phyloP scores from a whole-genome alignment of 2,329 filamentous ascomycete genomes.

The Xylariaceae sp. region DNA sequence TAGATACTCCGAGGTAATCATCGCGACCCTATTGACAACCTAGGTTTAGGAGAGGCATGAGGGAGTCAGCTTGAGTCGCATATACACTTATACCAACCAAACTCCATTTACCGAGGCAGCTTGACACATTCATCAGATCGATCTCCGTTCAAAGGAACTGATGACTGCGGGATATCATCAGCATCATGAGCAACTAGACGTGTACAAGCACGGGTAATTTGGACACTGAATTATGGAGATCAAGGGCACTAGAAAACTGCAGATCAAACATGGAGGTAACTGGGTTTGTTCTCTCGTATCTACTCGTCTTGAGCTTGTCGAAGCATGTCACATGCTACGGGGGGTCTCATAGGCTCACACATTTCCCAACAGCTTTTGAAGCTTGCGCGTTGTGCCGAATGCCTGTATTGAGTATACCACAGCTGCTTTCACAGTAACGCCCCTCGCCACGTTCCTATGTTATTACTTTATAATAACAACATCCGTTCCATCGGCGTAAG shows the following conservation, averaged over 20 bases:
- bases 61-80: no score
- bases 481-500: neutral
- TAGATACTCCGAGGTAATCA: no score
- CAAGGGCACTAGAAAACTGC: neutral
- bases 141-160: no score
- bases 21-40: no score
- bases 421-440: neutral
- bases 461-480: neutral
- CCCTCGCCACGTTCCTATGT: neutral
- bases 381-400: neutral
- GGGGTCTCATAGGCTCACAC: neutral
- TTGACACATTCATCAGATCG: no score
- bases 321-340: neutral
- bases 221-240: neutral
- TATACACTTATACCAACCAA: no score
- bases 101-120: no score
- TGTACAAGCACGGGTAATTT: neutral
- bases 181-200: no score
- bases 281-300: neutral
- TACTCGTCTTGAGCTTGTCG: neutral
- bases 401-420: neutral
- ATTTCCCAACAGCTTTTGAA: neutral
- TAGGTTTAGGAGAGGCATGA: no score
- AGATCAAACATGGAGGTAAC: neutral
- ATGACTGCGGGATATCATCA: no score